phyloP scores from a whole-genome alignment of 2,329 filamentous ascomycete genomes.

The Lasiodiplodia theobromae region DNA sequence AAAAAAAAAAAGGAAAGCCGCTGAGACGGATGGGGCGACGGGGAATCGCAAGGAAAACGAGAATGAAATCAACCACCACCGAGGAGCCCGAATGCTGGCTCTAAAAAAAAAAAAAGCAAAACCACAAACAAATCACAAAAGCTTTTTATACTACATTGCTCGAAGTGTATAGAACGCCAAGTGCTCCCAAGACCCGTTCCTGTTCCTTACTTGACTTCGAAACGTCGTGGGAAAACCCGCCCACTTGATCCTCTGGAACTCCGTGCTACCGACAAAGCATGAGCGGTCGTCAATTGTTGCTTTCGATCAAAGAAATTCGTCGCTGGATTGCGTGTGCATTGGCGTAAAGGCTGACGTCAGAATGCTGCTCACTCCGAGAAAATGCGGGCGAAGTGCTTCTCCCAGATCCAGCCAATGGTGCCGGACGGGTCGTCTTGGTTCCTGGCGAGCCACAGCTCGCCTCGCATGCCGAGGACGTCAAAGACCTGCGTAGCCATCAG shows the following conservation, averaged over 20 bases:
- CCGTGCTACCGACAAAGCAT: conserved; percentile 27
- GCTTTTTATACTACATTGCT: conserved; percentile 30
- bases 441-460: conserved; percentile 95
- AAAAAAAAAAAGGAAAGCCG: conserved; percentile 1
- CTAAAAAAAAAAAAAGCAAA: conserved; percentile 12
- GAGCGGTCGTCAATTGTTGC: conserved; percentile 25
- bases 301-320: conserved; percentile 29
- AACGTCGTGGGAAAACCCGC: conserved; percentile 12
- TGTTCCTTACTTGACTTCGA: conserved; percentile 16
- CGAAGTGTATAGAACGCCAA: conserved; percentile 25
- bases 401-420: conserved; percentile 97
- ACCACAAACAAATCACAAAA: conserved; percentile 16
- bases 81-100: conserved; percentile 27
- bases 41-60: conserved; percentile 26
- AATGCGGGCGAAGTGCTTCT: conserved; percentile 80
- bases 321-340: conserved; percentile 12
- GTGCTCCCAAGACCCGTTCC: conserved; percentile 22
- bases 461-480: conserved; percentile 87
- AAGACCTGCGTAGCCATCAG: conserved; percentile 46
- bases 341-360: conserved; percentile 21
- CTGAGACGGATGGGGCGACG: conserved; percentile 14
- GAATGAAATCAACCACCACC: conserved; percentile 19
- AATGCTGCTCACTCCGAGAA: conserved; percentile 42
- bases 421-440: conserved; percentile 89
- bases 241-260: conserved; percentile 27